Evolutionary conservation across 176 grass and related monocot genomes (phyloP).

Genomic region (Rhynchospora breviuscula): DNA sequence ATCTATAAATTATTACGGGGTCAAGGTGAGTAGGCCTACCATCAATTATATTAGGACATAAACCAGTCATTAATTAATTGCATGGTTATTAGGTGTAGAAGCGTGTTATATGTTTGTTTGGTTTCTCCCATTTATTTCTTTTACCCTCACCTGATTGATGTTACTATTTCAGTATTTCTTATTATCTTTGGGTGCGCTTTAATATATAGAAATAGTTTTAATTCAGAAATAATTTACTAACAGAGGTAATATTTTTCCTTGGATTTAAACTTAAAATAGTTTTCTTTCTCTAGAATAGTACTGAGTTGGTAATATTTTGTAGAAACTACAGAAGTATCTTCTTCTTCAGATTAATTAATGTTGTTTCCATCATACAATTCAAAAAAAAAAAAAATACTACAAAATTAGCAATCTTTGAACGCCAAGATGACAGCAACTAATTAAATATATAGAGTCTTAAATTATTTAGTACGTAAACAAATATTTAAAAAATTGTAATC

Average conservation of each 20-base stretch:
- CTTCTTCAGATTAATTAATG: no score
- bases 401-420: neutral
- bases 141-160: neutral
- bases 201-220: no score
- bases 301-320: no score
- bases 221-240: no score
- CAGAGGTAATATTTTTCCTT: no score
- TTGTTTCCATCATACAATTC: no score
- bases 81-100: neutral
- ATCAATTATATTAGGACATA: neutral
- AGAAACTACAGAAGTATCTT: no score
- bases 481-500: neutral
- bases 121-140: neutral
- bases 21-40: neutral
- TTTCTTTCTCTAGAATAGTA: no score
- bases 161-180: neutral
- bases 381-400: no score
- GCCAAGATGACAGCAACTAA: neutral
- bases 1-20: neutral
- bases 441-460: neutral
- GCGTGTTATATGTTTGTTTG: neutral
- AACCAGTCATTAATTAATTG: neutral
- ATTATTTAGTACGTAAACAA: neutral
- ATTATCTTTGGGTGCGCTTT: no score
- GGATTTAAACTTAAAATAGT: no score